Conservation (phyloP, 169 alveolate species). For the Eimeria acervulina region DNA sequence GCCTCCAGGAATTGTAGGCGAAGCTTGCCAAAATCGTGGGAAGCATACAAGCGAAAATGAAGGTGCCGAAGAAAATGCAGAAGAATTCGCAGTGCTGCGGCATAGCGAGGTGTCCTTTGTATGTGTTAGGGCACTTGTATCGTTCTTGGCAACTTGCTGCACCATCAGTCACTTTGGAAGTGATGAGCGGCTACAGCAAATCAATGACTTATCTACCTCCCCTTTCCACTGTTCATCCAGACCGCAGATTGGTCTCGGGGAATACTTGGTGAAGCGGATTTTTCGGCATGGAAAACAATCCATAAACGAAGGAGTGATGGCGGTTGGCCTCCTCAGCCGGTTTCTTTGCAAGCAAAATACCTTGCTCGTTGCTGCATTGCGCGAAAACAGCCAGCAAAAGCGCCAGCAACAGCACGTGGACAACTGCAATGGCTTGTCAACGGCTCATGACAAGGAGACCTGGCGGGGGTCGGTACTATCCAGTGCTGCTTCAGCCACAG, state of each 20-base stretch:
- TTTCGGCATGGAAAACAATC: conserved; percentile 65
- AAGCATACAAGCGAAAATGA: background rate
- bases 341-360: conserved; percentile 59
- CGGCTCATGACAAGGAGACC: background rate
- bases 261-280: conserved; percentile 66
- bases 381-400: background rate
- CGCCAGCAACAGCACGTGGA: background rate
- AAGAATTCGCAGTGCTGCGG: conserved; percentile 1
- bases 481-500: background rate
- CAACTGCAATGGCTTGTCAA: background rate
- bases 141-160: conserved; percentile 46
- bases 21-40: background rate
- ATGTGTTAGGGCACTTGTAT: conserved; percentile 51
- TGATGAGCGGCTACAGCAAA: conserved; percentile 46
- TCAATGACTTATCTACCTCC: conserved; percentile 40
- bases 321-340: conserved; percentile 49
- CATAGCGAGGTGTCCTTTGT: conserved; percentile 66
- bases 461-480: background rate
- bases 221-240: conserved; percentile 69
- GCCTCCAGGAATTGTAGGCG: background rate
- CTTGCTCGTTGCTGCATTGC: conserved; percentile 62
- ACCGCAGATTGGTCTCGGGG: conserved; percentile 66
- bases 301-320: conserved; percentile 69
- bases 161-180: conserved; percentile 54
- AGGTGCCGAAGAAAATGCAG: background rate